Evolutionary conservation across 225 moss, liverwort and hornwort species (phyloP).

Genomic region (Pleurozium schreberi): DNA sequence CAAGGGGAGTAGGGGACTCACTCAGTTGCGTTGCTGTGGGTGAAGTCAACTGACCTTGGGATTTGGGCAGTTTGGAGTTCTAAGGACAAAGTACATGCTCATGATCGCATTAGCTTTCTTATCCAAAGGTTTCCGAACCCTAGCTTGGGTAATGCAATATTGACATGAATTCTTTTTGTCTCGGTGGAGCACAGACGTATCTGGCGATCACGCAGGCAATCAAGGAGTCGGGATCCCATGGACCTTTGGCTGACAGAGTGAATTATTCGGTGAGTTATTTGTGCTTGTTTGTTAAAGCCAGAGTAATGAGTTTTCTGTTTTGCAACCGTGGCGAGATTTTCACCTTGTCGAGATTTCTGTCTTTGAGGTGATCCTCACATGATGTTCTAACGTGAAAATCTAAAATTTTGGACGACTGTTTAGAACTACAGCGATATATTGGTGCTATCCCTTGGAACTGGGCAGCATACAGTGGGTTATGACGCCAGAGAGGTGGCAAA

Average conservation of each 20-base stretch:
- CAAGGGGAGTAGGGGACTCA: background rate
- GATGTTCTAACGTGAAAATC: background rate
- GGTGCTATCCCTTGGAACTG: constrained; percentile 61
- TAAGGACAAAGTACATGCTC: background rate
- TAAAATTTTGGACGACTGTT: background rate
- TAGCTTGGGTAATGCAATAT: background rate
- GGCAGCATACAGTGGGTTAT: constrained; percentile 40
- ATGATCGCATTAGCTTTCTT: background rate
- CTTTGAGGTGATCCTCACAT: background rate
- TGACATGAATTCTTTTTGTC: background rate
- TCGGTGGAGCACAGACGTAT: constrained; percentile 30
- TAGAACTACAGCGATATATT: constrained; percentile 50
- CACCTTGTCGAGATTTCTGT: background rate
- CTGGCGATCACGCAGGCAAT: constrained; percentile 46
- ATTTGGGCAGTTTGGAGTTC: background rate
- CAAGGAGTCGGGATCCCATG: constrained; percentile 25
- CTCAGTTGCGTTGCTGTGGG: background rate
- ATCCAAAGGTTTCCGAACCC: background rate
- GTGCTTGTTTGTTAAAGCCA: background rate
- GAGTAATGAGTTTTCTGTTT: background rate
- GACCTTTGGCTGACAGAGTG: constrained; percentile 10
- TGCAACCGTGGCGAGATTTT: background rate
- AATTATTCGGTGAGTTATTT: constrained; percentile 11
- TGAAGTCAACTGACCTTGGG: background rate
- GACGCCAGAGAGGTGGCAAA: constrained; percentile 39